Percentiles rank a stretch among this genome's conserved stretches.
Evolutionary conservation across 2,329 filamentous ascomycete genomes (phyloP).

Genomic region (Didymosphaeria variabile): DNA sequence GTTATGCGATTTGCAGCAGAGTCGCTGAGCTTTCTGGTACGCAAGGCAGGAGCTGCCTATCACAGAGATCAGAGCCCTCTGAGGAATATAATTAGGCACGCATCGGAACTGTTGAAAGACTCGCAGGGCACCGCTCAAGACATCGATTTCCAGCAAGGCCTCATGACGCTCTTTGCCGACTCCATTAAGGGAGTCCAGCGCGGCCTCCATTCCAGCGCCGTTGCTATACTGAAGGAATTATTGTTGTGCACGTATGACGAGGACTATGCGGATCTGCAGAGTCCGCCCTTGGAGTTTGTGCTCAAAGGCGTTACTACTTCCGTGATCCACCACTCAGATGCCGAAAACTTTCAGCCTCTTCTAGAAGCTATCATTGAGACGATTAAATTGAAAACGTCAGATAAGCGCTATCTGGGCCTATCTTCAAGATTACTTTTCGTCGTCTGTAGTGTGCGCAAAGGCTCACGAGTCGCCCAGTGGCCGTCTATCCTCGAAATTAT

Average conservation of each 20-base stretch:
- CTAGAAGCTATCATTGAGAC: conserved; percentile 64
- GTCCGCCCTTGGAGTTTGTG: conserved; percentile 65
- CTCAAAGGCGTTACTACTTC: conserved; percentile 80
- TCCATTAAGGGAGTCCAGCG: conserved; percentile 71
- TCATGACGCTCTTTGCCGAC: conserved; percentile 93
- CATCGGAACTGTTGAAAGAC: conserved; percentile 72
- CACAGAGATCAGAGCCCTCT: conserved; percentile 76
- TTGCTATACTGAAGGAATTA: conserved; percentile 62
- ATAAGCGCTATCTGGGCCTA: conserved; percentile 39
- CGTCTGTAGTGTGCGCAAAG: conserved; percentile 81
- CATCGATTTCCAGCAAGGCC: conserved; percentile 79
- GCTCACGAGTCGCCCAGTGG: conserved; percentile 79
- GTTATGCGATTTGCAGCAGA: conserved; percentile 94
- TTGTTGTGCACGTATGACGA: conserved; percentile 46
- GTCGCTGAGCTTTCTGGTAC: conserved; percentile 90
- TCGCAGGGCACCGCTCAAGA: conserved; percentile 65
- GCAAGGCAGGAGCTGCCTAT: conserved; percentile 83
- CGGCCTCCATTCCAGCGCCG: conserved; percentile 66
- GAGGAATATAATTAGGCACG: conserved; percentile 73
- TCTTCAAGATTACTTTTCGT: conserved; percentile 68
- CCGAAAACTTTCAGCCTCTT: conserved; percentile 76
- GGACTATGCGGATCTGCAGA: conserved; percentile 52
- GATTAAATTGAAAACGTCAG: conserved; percentile 54
- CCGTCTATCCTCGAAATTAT: conserved; percentile 63
- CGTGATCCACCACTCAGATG: conserved; percentile 80